phyloP scores from a whole-genome alignment of 805 yeast species.

The Hanseniaspora occidentalis region DNA sequence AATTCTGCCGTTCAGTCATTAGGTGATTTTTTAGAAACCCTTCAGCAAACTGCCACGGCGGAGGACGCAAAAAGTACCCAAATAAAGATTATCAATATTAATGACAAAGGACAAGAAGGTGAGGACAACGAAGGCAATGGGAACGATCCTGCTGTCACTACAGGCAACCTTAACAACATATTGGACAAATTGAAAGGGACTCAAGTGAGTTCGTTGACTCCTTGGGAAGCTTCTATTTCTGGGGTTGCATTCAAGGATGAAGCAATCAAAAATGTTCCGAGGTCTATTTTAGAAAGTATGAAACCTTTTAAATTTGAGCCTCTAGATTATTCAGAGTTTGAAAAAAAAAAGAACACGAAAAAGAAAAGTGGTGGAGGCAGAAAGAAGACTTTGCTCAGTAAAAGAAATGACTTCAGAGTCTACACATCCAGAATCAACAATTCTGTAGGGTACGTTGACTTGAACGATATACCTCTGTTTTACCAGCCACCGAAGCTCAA shows the following conservation, averaged over 20 bases:
- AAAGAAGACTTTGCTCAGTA: conserved; percentile 24
- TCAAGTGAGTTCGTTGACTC: conserved; percentile 11
- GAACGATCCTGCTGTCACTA: not conserved
- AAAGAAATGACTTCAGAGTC: conserved; percentile 30
- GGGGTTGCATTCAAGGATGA: conserved; percentile 25
- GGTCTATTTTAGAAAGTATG: conserved; percentile 23
- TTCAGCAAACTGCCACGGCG: not conserved
- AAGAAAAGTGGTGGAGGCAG: conserved; percentile 38
- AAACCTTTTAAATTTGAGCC: conserved; percentile 23
- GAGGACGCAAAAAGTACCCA: not conserved
- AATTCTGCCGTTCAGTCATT: conserved; percentile 4
- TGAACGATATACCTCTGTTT: conserved; percentile 7
- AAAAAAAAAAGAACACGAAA: conserved; percentile 70
- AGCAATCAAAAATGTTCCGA: conserved; percentile 26
- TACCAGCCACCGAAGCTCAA: conserved; percentile 6
- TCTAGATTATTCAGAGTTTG: not conserved
- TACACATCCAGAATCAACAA: conserved; percentile 23
- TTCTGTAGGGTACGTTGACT: conserved; percentile 16
- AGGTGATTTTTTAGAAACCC: not conserved
- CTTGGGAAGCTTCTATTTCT: conserved; percentile 29
- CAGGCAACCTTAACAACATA: not conserved
- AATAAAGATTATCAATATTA: conserved; percentile 8
- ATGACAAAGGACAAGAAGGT: conserved; percentile 13
- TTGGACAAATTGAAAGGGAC: conserved; percentile 5
- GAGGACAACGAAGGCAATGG: conserved; percentile 9